Evolutionary conservation across 345 rosid genomes (phyloP), one percentile per base, ranked within the genome.

Genomic region (Brassica carinata): DNA sequence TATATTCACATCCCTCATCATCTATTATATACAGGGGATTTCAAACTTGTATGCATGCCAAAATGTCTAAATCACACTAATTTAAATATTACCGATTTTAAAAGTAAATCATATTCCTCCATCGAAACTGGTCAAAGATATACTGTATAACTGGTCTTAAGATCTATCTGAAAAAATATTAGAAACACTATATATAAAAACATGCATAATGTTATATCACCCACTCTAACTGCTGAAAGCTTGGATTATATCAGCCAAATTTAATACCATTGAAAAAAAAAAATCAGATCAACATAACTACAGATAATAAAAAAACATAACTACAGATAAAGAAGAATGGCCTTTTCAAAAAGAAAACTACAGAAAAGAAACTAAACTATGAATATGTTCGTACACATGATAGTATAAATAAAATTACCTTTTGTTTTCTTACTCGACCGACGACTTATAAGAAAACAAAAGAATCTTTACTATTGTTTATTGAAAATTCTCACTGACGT

Each of bases 381-480:
- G 18, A 51, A 64, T 76, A 19, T 36, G 4, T 67, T 58, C 59
- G 30, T 15, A 33, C 23, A 62, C 11, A 69, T 7, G 40, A 15
- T 10, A 55, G 38, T 53, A 51, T 51, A 68, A 61, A 38, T 57
- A 58, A n/a, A 34, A 8, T 36, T 65, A 26, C 19, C 69, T 69
- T 5, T 73, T 79, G 74, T 79, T 67, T 59, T 59, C 77, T 78
- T 55, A 29, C 68, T 67, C 31, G 64, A 67, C 78, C 64, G 73
- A 79, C 73, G 73, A 72, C 10, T 79, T 38, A 57, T 7, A 51
- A 51, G 33, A 65, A 17, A 23, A 64, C 58, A 63, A 31, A 55
- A 57, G 13, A 51, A 48, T 33, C 40, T 23, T 34, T 14, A 15
- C 7, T 63, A 15, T 7, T 23, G 14, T 40, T 18, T 29, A 61